Evolutionary conservation across 345 rosid genomes (phyloP), one percentile per base, ranked within the genome.

Genomic region (Camelina neglecta): DNA sequence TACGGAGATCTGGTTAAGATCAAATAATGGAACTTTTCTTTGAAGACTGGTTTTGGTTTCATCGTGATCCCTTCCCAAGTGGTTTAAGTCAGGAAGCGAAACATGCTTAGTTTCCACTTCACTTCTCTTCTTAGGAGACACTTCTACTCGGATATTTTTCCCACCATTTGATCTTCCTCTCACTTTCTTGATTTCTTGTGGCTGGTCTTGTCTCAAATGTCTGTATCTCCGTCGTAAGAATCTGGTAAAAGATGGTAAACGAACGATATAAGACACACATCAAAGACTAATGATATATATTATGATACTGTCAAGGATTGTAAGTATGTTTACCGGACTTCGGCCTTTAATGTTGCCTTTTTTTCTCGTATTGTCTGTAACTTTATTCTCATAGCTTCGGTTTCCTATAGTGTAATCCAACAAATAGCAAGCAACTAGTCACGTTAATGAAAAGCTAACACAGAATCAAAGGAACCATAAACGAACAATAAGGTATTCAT

Each of bases 1-100:
- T 87, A 94, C 97, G 86, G 96, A 92, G 53, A 92, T 86, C 78
- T 92, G 89, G 79, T 94, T 94, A 48, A 94, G 85, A 85, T 94
- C 98, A 35, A 94, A 92, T 76, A 79, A 55, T 6, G 89, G 93
- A 73, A 85, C 75, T 44, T n/a, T 78, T 76, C 78, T 84, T 56
- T 68, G 69, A 15, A 45, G 66, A 15, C 68, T 44, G 11, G 92
- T 84, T 68, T 86, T 90, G 79, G 78, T 88, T 41, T 79, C 84
- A 2, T 74, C 54, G 24, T 42, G 54, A 77, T 69, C 33, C 71
- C 38, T 86, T 51, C 74, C 86, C 62, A 82, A 79, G 29, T 83
- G 80, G 83, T 83, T 86, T 23, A 82, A 21, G 50, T 86, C 87
- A 73, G 80, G 83, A 65, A 72, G 68, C 0, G 77, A 64, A 71